Evolutionary conservation across 768 basidiomycete species (phyloP).

Genomic region (Leccinum variicolor): DNA sequence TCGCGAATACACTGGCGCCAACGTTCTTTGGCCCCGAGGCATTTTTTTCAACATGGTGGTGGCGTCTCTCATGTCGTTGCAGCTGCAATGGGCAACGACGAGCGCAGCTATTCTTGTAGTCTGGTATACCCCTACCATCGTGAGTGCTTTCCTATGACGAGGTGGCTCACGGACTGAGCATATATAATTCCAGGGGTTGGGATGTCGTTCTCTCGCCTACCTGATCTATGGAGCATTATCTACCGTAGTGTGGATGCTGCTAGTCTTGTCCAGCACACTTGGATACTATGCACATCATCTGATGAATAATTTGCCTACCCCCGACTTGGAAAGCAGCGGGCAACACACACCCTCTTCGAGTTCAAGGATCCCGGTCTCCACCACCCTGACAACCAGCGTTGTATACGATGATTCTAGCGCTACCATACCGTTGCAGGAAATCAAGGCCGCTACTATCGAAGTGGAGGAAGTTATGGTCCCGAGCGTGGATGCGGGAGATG

Average conservation of each 20-base stretch:
- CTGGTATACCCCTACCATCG: slow-evolving; percentile 31
- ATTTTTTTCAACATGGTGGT: slow-evolving; percentile 25
- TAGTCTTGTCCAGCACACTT: slow-evolving; percentile 28
- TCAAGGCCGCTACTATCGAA: not conserved
- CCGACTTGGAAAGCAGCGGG: not conserved
- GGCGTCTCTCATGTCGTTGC: slow-evolving; percentile 29
- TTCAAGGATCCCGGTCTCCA: not conserved
- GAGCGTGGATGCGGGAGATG: not conserved
- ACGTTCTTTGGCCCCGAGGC: slow-evolving; percentile 21
- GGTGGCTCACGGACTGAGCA: not conserved
- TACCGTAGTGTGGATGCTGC: slow-evolving; percentile 29
- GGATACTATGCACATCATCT: slow-evolving; percentile 20
- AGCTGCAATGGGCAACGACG: slow-evolving; percentile 33
- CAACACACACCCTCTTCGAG: not conserved
- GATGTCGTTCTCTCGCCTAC: slow-evolving; percentile 34
- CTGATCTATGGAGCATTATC: slow-evolving; percentile 28
- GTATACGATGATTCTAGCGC: not conserved
- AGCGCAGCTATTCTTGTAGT: slow-evolving; percentile 26
- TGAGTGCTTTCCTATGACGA: not conserved
- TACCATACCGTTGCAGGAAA: not conserved
- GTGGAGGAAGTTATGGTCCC: not conserved
- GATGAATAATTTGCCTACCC: not conserved
- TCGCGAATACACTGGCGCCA: not conserved
- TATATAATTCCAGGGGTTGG: slow-evolving; percentile 21
- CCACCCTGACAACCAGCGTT: not conserved